Evolutionary conservation across 2,329 filamentous ascomycete genomes (phyloP), one percentile per base, ranked within the genome.

Genomic region (Dactylellina parvicollis): DNA sequence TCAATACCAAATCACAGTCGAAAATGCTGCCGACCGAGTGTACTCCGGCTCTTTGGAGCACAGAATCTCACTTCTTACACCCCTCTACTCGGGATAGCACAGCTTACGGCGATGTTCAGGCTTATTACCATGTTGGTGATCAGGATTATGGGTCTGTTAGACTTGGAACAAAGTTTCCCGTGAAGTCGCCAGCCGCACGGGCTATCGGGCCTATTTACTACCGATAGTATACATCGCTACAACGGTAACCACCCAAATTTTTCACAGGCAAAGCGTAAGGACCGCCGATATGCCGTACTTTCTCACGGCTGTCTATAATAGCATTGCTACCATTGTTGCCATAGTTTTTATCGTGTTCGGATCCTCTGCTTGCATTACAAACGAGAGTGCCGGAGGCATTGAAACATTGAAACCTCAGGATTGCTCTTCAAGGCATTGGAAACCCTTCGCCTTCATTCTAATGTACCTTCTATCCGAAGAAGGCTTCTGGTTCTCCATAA

Each of bases 391-490:
- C 10, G 3, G 32, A 46, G 50, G 57, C 44, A 3, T 8, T n/a
- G 36, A 57, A 18, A 20, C 30, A 5, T 20, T 10, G 12, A 1
- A 28, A 10, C 12, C 12, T 12, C 57, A 14, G 26, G 30, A 38
- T 20, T 18, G 16, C 26, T 8, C 52, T 16, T 56, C 52, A 1
- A 9, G 30, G 8, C 47, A 47, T 10, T 73, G 69, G 69, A 73
- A 66, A 30, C 46, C 60, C 4, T 56, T 73, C 18, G 69, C 69
- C 10, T 73, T 73, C 38, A 36, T 66, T 9, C 46, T 73, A 8
- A 44, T 73, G 1, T 61, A 60, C 18, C 38, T 73, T 8, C 18
- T 50, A 2, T 57, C 69, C 7, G 69, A 73, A 22, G 69, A 61
- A 46, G 59, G 52, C 2, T 73, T 56, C 38, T 73, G 69, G 69